Evolutionary conservation across 2,329 filamentous ascomycete species (phyloP), one percentile per base, ranked within the genome.

Genomic region (Fusarium coffeatum): DNA sequence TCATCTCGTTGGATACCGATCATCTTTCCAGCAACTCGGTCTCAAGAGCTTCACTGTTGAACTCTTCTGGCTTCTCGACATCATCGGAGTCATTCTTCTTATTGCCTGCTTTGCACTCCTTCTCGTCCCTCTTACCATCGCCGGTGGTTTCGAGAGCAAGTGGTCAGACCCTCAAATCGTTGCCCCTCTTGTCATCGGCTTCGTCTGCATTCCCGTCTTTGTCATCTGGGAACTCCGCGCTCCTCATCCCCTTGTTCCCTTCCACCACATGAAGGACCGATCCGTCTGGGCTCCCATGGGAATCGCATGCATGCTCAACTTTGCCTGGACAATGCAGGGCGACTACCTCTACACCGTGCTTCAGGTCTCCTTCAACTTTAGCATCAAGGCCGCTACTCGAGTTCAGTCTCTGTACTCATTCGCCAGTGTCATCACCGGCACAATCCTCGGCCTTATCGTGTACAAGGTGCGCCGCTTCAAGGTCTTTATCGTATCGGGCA

Each of bases 301-400:
- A 5, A 89, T 92, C 45, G 88, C 84, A 11, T 64, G 83, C 48
- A 78, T 86, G 72, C 81, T 88, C 72, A 88, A 87, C 79, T 87
- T 86, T 72, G 78, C 85, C 20, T 91, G 88, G 88, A 85, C 85
- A 64, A 83, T 90, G 77, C 89, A 91, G 76, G 87, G 85, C 23
- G 86, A 90, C 73, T 91, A 86, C 76, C 83, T 92, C 5, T 91
- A 86, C 78, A 89, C 89, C 0, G 85, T 91, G 3, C 83, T 91
- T 2, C 76, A 85, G 13, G 86, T 91, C 20, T 85, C 84, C 37
- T 91, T 91, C 71, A 82, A 89, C 76, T 88, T 90, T 66, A 85
- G 82, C 53, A 76, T 87, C 68, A 81, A 80, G 51, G 81, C 81
- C 11, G 89, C 89, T 4, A 90, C 87, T 1, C 85, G 89, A 18